Conservation (phyloP, 2,329 filamentous ascomycete genomes). For the Coniochaeta prunicola region DNA sequence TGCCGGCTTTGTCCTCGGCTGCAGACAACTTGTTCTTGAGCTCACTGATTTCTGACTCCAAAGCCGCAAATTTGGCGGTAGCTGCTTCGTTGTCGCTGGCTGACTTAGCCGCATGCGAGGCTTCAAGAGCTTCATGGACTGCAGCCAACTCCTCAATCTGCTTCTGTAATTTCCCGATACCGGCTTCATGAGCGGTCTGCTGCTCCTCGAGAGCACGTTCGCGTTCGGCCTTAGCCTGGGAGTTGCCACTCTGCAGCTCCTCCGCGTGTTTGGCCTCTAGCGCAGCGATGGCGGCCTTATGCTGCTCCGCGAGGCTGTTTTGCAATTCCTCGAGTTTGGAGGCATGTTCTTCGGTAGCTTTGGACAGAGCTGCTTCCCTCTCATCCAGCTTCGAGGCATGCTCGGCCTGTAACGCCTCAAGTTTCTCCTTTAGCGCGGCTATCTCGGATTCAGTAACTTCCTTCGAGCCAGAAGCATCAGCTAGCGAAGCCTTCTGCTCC, state of each 20-base stretch:
- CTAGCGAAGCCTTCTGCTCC: constrained; percentile 37
- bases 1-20: constrained; percentile 36
- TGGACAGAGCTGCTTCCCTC: constrained; percentile 26
- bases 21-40: constrained; percentile 40
- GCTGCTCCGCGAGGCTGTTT: constrained; percentile 40
- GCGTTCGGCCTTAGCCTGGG: constrained; percentile 35
- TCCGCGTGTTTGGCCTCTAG: constrained; percentile 47
- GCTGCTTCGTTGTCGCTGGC: constrained; percentile 37
- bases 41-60: constrained; percentile 45
- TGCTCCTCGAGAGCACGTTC: constrained; percentile 43
- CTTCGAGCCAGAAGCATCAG: constrained; percentile 40
- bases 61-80: constrained; percentile 35
- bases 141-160: constrained; percentile 46
- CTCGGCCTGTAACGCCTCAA: constrained; percentile 38
- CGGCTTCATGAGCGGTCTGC: constrained; percentile 40
- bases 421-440: constrained; percentile 38
- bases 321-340: constrained; percentile 43
- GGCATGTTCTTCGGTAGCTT: constrained; percentile 39
- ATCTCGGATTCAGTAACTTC: constrained; percentile 42
- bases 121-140: constrained; percentile 37
- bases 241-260: constrained; percentile 34
- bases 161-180: constrained; percentile 41
- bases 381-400: constrained; percentile 29
- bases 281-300: constrained; percentile 38
- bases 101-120: constrained; percentile 34